Evolutionary conservation across 495 filamentous ascomycete species (phyloP).

Genomic region (Tuber melanosporum): DNA sequence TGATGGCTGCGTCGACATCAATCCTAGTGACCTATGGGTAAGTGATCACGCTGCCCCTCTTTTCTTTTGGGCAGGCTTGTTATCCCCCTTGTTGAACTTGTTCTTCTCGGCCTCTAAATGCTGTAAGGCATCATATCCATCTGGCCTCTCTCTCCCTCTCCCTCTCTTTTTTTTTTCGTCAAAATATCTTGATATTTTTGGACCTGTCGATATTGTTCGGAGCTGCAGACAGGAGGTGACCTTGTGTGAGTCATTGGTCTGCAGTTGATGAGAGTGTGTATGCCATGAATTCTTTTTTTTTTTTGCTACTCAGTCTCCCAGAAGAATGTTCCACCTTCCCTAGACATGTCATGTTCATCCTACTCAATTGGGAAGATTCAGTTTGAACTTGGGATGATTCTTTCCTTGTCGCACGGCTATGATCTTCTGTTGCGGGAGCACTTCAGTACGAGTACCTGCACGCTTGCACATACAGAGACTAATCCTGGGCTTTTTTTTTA

Average conservation of each 20-base stretch:
- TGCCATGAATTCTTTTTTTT: conserved; percentile 23
- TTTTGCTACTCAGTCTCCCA: conserved; percentile 17
- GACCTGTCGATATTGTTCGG: conserved; percentile 13
- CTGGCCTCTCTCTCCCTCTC: not conserved
- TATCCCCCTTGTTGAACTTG: conserved; percentile 20
- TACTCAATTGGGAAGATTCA: conserved; percentile 20
- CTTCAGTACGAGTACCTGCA: conserved; percentile 22
- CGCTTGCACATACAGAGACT: conserved; percentile 25
- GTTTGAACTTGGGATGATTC: conserved; percentile 14
- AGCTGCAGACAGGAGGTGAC: conserved; percentile 4
- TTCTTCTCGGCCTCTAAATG: conserved; percentile 19
- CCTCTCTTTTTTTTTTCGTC: not conserved
- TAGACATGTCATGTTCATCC: conserved; percentile 13
- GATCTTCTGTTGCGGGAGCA: conserved; percentile 4
- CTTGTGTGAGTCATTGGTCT: conserved; percentile 21
- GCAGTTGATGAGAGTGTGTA: conserved; percentile 15
- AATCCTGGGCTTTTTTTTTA: conserved; percentile 19
- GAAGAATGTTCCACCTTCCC: conserved; percentile 8
- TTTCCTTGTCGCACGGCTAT: conserved; percentile 10
- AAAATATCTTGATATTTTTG: conserved; percentile 13
- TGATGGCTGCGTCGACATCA: conserved; percentile 31
- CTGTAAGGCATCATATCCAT: conserved; percentile 19
- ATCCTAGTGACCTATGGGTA: conserved; percentile 40
- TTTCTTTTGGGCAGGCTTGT: not conserved
- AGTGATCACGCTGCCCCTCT: conserved; percentile 30